phyloP scores from a whole-genome alignment of 1,139 yeast species.

The Geotrichum citri-aurantii region DNA sequence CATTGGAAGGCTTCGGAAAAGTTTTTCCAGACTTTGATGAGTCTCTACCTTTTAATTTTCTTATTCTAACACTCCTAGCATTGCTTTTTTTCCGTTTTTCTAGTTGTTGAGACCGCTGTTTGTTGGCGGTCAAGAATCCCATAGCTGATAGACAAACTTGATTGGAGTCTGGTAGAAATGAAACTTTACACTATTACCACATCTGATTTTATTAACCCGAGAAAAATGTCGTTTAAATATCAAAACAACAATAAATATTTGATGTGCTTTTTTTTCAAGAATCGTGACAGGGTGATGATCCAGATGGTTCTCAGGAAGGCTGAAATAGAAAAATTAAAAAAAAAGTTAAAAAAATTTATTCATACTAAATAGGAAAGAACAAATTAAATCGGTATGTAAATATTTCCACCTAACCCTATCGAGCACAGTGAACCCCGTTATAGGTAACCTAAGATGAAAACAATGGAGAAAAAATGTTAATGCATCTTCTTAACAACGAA shows the following conservation, averaged over 20 bases:
- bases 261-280: no score
- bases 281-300: no score
- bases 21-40: neutral
- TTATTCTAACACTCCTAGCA: neutral
- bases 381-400: no score
- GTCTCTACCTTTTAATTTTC: neutral
- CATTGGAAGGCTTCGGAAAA: neutral
- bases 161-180: neutral
- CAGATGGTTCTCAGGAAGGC: no score
- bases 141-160: neutral
- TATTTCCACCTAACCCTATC: no score
- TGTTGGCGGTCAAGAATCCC: conserved; percentile 8
- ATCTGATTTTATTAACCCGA: neutral
- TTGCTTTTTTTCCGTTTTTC: neutral
- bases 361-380: no score
- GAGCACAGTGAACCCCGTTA: no score
- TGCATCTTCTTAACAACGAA: no score
- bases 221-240: neutral
- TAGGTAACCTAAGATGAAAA: no score
- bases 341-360: no score
- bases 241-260: neutral
- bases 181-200: neutral
- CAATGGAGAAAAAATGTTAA: neutral
- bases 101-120: neutral
- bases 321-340: no score